Evolutionary conservation across 2,329 filamentous ascomycete genomes (phyloP).

Genomic region (Bipolaris cookei): DNA sequence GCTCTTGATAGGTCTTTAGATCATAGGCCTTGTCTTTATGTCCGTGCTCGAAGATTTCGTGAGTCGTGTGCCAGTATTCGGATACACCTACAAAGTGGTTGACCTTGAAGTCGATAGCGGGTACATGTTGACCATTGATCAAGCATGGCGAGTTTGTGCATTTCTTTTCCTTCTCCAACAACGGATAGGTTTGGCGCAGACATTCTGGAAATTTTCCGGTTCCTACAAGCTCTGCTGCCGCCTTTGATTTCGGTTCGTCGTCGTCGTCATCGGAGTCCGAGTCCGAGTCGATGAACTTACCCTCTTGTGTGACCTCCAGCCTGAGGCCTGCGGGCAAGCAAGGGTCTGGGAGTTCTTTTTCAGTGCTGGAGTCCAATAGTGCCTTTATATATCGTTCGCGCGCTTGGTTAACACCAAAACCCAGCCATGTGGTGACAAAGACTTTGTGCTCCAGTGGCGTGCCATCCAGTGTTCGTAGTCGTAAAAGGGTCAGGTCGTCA

Average conservation of each 20-base stretch:
- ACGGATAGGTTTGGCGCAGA: slow-evolving; percentile 77
- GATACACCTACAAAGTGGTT: slow-evolving; percentile 98
- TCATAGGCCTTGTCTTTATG: slow-evolving; percentile 84
- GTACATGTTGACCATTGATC: slow-evolving; percentile 88
- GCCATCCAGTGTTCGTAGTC: slow-evolving; percentile 83
- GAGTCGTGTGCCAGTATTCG: slow-evolving; percentile 98
- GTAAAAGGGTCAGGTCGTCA: slow-evolving; percentile 83
- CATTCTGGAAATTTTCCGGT: slow-evolving; percentile 90
- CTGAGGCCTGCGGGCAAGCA: slow-evolving; percentile 82
- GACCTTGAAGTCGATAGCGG: slow-evolving; percentile 93
- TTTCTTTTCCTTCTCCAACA: slow-evolving; percentile 86
- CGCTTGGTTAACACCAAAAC: slow-evolving; percentile 95
- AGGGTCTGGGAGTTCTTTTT: slow-evolving; percentile 81
- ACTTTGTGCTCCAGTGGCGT: slow-evolving; percentile 80
- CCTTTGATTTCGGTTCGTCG: slow-evolving; percentile 26
- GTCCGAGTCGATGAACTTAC: slow-evolving; percentile 59
- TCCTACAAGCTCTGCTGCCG: slow-evolving; percentile 68
- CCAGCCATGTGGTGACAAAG: slow-evolving; percentile 95
- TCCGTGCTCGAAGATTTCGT: slow-evolving; percentile 84
- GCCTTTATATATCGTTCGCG: slow-evolving; percentile 81
- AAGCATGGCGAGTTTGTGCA: slow-evolving; percentile 86
- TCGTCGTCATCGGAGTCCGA: slow-evolving; percentile 46
- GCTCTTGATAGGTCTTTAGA: slow-evolving; percentile 84
- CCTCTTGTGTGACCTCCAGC: slow-evolving; percentile 76
- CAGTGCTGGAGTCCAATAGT: slow-evolving; percentile 70